Evolutionary conservation across 2,329 filamentous ascomycete species (phyloP).

Genomic region (Penicillium oxalicum): DNA sequence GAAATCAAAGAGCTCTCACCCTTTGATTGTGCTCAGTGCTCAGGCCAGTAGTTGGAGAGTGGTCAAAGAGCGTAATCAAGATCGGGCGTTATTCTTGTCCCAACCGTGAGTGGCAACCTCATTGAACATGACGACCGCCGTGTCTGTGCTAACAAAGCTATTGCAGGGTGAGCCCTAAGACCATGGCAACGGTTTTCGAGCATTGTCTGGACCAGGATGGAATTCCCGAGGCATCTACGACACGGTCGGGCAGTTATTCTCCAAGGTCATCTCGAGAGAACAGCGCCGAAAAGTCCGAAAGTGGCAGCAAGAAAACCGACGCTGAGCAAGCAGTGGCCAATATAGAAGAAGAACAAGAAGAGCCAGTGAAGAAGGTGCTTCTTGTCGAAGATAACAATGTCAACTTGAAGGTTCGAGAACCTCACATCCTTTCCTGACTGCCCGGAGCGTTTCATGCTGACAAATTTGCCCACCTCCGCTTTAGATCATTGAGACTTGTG

Average conservation of each 20-base stretch:
- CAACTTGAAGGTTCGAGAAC: slow-evolving; percentile 28
- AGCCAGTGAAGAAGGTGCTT: slow-evolving; percentile 17
- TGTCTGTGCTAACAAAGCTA: background rate
- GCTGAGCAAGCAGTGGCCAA: background rate
- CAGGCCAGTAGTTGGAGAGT: slow-evolving; percentile 14
- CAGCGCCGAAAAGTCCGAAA: background rate
- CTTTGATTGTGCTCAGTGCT: slow-evolving; percentile 16
- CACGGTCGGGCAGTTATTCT: background rate
- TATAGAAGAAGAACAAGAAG: background rate
- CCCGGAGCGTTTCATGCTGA: background rate
- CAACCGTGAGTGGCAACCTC: slow-evolving; percentile 15
- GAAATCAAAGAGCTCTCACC: slow-evolving; percentile 6
- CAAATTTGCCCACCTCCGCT: background rate
- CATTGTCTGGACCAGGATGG: slow-evolving; percentile 9
- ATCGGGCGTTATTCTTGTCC: slow-evolving; percentile 16
- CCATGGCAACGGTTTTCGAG: slow-evolving; percentile 13
- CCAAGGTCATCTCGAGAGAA: background rate
- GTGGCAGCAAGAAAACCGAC: background rate
- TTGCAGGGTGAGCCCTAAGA: slow-evolving; percentile 18
- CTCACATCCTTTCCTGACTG: background rate
- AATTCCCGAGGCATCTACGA: background rate
- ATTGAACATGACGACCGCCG: background rate
- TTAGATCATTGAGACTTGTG: slow-evolving; percentile 13
- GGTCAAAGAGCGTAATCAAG: slow-evolving; percentile 11
- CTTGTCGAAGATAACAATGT: slow-evolving; percentile 37